Percentiles rank a stretch among this genome's conserved stretches.
phyloP scores from a whole-genome alignment of 2,329 filamentous ascomycete genomes.

The Nothophaeocryptopus gaeumannii region DNA sequence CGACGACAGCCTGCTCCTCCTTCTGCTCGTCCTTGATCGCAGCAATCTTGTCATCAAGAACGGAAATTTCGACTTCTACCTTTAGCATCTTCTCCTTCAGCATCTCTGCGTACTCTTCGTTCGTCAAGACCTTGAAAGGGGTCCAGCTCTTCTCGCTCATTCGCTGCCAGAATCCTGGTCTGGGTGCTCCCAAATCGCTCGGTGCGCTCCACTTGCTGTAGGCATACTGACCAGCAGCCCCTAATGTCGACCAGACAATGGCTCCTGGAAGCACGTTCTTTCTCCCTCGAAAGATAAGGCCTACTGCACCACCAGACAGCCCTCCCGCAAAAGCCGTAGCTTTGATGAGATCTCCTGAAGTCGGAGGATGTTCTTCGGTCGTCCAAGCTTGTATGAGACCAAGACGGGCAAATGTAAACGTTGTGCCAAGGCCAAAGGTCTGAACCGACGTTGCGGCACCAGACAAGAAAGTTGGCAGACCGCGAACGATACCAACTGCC shows the following conservation, averaged over 20 bases:
- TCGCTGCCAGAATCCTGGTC: slow-evolving; percentile 43
- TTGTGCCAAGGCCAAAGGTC: slow-evolving; percentile 75
- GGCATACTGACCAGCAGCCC: slow-evolving; percentile 55
- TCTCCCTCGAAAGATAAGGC: slow-evolving; percentile 57
- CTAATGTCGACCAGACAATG: slow-evolving; percentile 58
- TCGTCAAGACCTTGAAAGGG: slow-evolving; percentile 66
- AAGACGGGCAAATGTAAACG: slow-evolving; percentile 65
- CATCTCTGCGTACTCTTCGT: slow-evolving; percentile 70
- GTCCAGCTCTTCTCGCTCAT: slow-evolving; percentile 65
- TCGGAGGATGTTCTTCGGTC: slow-evolving; percentile 12
- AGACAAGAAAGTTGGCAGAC: slow-evolving; percentile 66
- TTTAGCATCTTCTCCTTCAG: slow-evolving; percentile 68
- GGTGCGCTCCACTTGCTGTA: slow-evolving; percentile 52
- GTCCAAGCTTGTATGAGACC: slow-evolving; percentile 38
- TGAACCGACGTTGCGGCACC: slow-evolving; percentile 71
- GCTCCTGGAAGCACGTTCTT: slow-evolving; percentile 54
- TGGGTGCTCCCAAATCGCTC: slow-evolving; percentile 38
- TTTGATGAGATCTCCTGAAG: slow-evolving; percentile 56
- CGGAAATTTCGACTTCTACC: slow-evolving; percentile 72
- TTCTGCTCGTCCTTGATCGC: slow-evolving; percentile 39
- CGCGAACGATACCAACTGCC: slow-evolving; percentile 54
- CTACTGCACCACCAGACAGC: slow-evolving; percentile 57
- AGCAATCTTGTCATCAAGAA: slow-evolving; percentile 73
- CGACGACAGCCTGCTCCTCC: background rate
- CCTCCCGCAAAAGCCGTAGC: slow-evolving; percentile 70